These are phyloP conservation scores for Ehretia macrophylla DNA, from an alignment of 257 asterid genomes.

Conservation along the genomic window DNA sequence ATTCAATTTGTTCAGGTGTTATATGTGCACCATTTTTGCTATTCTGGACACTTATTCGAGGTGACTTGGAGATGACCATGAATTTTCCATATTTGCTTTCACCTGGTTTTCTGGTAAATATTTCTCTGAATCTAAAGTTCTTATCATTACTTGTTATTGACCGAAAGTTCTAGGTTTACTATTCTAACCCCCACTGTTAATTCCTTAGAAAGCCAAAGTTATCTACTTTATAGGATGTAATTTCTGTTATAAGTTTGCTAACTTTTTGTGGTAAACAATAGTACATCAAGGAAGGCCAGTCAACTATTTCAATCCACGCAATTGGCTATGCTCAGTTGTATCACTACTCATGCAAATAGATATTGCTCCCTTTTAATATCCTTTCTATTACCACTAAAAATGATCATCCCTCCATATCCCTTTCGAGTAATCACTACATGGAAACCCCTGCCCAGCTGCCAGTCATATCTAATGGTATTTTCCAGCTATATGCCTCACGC, in stretches of 20 bases:
- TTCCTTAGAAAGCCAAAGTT: neutral
- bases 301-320: too few relatives aligned
- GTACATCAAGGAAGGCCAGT: neutral
- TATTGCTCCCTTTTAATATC: too few relatives aligned
- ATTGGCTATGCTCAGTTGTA: too few relatives aligned
- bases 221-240: neutral
- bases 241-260: neutral
- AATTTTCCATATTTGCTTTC: constrained; percentile 62
- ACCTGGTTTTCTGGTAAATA: constrained; percentile 83
- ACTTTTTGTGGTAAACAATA: neutral
- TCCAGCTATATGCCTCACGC: too few relatives aligned
- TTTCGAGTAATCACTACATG: too few relatives aligned
- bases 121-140: neutral
- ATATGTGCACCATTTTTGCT: constrained; percentile 59
- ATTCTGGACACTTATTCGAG: constrained; percentile 73
- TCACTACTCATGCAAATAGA: too few relatives aligned
- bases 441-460: too few relatives aligned
- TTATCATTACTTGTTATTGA: neutral
- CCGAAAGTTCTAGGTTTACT: neutral
- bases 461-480: too few relatives aligned
- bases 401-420: too few relatives aligned
- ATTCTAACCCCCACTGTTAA: neutral
- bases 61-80: constrained; percentile 74
- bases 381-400: too few relatives aligned
- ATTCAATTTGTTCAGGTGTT: constrained; percentile 42